Evolutionary conservation across 306 rosid genomes (phyloP), one percentile per base, ranked within the genome.

Genomic region (Cotoneaster glaucophyllus): DNA sequence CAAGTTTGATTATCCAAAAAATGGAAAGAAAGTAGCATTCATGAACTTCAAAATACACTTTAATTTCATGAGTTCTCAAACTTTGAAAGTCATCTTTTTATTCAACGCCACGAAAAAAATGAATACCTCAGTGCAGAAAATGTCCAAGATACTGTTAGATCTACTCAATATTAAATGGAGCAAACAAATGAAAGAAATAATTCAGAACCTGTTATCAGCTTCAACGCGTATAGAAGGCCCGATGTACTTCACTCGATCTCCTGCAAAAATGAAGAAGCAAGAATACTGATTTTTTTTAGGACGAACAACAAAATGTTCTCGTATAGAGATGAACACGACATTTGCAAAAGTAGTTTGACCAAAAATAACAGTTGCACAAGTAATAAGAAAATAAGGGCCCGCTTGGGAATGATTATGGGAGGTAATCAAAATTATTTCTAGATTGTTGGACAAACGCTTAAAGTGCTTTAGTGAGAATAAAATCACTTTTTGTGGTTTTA

Each of bases 201-300:
- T 67, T 64, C 31, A 81, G 76, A 78, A 95, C 99, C 99, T 92
- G 80, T 92, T 88, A 77, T 89, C 90, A 25, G 74, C 89, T 80
- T 84, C 83, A 83, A 83, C 76, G 62, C 52, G 75, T 67, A 84
- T 80, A 67, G 96, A 85, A 28, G 93, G 86, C 71, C 99, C 99
- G 70, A 77, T 80, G 78, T 95, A 95, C 89, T 84, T 95, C 84
- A 95, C 97, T 63, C 99, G 93, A 79, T 92, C 99, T 74, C 99
- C 99, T 95, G 58, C 31, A 72, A 80, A 24, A 41, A 57, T 57
- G 29, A 76, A 57, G 74, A 69, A 32, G 64, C 67, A 77, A 13
- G 57, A 62, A 83, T 17, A 50, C 18, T 50, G 54, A 74, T n/a
- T 69, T 26, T 26, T 53, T 76, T 0, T 6, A 64, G 34, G 53